Evolutionary conservation across 306 rosid species (phyloP), one percentile per base, ranked within the genome.

Genomic region (Lotus japonicus): DNA sequence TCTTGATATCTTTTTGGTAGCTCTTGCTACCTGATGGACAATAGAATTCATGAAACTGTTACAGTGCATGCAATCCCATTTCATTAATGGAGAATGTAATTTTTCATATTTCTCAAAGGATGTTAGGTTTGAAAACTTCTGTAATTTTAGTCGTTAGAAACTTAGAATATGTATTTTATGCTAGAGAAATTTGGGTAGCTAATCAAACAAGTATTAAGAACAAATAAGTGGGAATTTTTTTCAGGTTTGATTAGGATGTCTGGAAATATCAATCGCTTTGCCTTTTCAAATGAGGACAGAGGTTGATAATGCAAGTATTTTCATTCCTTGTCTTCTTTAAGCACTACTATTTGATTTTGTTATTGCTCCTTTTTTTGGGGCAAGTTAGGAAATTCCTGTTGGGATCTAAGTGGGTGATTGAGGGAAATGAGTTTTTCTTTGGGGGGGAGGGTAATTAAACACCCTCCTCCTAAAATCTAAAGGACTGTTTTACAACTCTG

Each of bases 1-100:
- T 31, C 56, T 41, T 61, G 14, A 35, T 66, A 15, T 72, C 61
- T 54, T 66, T 73, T 65, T 58, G 45, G 55, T 65, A n/a, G 63
- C 68, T 48, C 54, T 61, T 39, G 21, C 61, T 12, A 7, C 66
- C 15, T 41, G 7, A 39, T 76, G 17, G 21, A 7, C 66, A 43
- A n/a, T 62, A 17, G 44, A 7, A 55, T 51, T 31, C 48, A 21
- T 68, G 58, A 33, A 66, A 60, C 28, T 75, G 56, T 15, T 51
- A 41, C 54, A 42, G 18, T 65, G 51, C 63, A 59, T 66, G 42
- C 23, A 18, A 2, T 41, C 51, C 53, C 48, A 36, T 71, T 55
- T 64, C 43, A 36, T 9, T 35, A 7, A 58, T 43, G 42, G 28
- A 19, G 21, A 42, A 46, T 70, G 21, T 12, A 55, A 13, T 50